A percentile compares a stretch with the other conserved stretches of the same genome.
These are phyloP conservation scores for Trypanosoma caninum DNA, from an alignment of 208 protist species.

Conservation along the genomic window DNA sequence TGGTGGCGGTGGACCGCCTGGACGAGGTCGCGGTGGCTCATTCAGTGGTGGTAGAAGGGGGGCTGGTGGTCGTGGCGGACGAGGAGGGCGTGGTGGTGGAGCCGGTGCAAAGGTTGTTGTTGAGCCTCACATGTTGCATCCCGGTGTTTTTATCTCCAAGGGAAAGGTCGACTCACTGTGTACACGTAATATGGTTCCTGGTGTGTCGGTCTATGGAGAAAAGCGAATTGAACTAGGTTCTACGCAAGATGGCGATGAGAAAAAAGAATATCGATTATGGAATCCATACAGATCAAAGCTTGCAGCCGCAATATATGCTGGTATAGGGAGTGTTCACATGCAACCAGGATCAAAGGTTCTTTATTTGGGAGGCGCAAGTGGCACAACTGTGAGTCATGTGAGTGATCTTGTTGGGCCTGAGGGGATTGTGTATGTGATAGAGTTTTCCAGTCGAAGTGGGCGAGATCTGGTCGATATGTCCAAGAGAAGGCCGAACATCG, in stretches of 20 bases:
- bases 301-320: conserved; percentile 97
- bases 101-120: conserved; percentile 97
- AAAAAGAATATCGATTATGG: conserved; percentile 99
- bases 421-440: conserved; percentile 99
- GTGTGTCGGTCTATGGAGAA: conserved; percentile 99
- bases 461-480: conserved; percentile 99
- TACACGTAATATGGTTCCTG: conserved; percentile 98
- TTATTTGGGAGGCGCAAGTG: conserved; percentile 99
- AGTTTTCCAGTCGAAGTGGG: conserved; percentile 99
- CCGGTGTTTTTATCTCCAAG: conserved; percentile 98
- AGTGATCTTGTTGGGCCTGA: conserved; percentile 99
- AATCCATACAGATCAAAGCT: conserved; percentile 99
- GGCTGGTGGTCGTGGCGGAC: conserved; percentile 48
- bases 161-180: conserved; percentile 98
- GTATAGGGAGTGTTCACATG: conserved; percentile 98
- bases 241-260: conserved; percentile 86
- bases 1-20: conserved; percentile 29
- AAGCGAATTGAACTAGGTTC: conserved; percentile 96
- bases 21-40: conserved; percentile 42
- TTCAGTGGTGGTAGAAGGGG: no score
- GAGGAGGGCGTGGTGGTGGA: conserved; percentile 68
- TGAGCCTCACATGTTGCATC: conserved; percentile 95
- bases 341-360: conserved; percentile 98
- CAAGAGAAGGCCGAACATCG: conserved; percentile 99
- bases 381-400: conserved; percentile 99